Evolutionary conservation across 768 basidiomycete species (phyloP).

Genomic region (Auricularia sp.): DNA sequence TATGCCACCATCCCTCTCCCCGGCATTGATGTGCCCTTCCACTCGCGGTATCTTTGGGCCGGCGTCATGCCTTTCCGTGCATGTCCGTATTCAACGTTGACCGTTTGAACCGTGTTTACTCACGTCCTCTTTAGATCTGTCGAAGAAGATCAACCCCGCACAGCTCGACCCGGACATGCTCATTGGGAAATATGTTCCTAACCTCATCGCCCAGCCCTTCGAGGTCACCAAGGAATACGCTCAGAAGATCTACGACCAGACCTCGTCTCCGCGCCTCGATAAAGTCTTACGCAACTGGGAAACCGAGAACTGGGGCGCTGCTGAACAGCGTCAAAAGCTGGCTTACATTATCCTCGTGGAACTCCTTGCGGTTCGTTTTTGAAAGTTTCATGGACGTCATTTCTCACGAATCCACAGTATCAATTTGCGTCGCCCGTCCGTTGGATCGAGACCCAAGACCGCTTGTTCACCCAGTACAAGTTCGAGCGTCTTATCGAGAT

Average conservation of each 20-base stretch:
- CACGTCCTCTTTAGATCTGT: constrained; percentile 50
- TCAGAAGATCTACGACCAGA: constrained; percentile 93
- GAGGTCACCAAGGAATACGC: constrained; percentile 78
- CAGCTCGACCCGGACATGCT: constrained; percentile 93
- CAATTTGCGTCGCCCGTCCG: constrained; percentile 98
- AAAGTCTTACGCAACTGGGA: constrained; percentile 95
- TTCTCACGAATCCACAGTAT: constrained; percentile 30
- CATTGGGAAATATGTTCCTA: constrained; percentile 92
- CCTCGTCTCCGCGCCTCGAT: constrained; percentile 87
- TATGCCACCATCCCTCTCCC: constrained; percentile 93
- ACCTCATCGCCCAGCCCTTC: constrained; percentile 85
- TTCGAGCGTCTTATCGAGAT: constrained; percentile 95
- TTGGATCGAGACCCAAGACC: constrained; percentile 98
- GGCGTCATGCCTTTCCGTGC: constrained; percentile 96
- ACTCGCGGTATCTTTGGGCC: constrained; percentile 98
- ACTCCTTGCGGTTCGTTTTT: constrained; percentile 48
- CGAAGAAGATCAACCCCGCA: constrained; percentile 91
- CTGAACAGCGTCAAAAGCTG: constrained; percentile 80
- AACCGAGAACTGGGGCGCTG: constrained; percentile 72
- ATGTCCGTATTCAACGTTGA: constrained; percentile 43
- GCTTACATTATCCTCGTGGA: constrained; percentile 96
- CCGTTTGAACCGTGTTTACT: constrained; percentile 3
- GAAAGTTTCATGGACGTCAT: background rate
- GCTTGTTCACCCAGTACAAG: constrained; percentile 72
- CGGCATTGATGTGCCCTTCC: constrained; percentile 99